Evolutionary conservation across 1,284 basidiomycete genomes (phyloP).

Genomic region (Amylostereum areolatum): DNA sequence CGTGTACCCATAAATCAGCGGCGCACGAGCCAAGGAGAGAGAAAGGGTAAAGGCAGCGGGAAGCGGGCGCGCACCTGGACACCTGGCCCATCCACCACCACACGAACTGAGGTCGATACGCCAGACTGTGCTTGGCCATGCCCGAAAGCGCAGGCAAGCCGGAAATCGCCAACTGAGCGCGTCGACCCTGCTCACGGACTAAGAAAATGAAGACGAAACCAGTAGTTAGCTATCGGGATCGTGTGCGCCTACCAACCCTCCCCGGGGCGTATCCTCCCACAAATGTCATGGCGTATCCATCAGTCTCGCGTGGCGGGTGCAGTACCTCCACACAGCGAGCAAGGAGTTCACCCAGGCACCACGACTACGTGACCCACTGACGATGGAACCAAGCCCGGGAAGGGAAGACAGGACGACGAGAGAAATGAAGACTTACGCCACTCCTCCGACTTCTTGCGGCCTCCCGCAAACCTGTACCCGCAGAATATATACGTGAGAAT

Average conservation of each 20-base stretch:
- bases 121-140: conserved; percentile 44
- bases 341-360: too few relatives aligned
- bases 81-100: conserved; percentile 79
- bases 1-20: neutral
- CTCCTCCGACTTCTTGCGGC: conserved; percentile 61
- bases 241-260: too few relatives aligned
- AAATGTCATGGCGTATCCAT: too few relatives aligned
- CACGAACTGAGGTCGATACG: conserved; percentile 59
- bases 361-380: too few relatives aligned
- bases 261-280: too few relatives aligned
- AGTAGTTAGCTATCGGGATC: too few relatives aligned
- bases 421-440: conserved; percentile 51
- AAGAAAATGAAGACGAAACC: neutral
- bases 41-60: neutral
- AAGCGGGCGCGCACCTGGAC: conserved; percentile 38
- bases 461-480: conserved; percentile 46
- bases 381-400: too few relatives aligned
- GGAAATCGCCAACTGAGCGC: conserved; percentile 54
- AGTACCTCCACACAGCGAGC: neutral
- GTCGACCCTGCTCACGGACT: conserved; percentile 60
- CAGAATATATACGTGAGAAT: conserved; percentile 5
- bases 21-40: too few relatives aligned
- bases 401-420: conserved; percentile 6
- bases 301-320: neutral
- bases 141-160: conserved; percentile 62